Percentiles rank a stretch among this genome's conserved stretches.
Evolutionary conservation across 2,329 filamentous ascomycete species (phyloP).

Genomic region (Ceratocystis cacaofunesta): DNA sequence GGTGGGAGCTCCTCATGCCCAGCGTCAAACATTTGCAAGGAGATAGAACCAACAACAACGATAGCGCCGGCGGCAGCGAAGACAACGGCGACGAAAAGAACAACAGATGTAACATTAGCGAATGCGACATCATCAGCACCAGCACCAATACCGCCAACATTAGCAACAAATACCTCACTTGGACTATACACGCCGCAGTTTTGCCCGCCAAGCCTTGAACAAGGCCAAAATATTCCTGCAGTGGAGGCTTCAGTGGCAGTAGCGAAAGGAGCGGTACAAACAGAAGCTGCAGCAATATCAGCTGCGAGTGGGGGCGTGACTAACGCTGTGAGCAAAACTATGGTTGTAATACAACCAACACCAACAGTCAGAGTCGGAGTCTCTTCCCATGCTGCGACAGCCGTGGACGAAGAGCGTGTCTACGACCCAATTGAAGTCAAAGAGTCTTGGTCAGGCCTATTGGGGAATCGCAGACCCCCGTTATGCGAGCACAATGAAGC

Average conservation of each 20-base stretch:
- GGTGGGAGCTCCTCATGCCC: not conserved
- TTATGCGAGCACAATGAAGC: conserved; percentile 79
- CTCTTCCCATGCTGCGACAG: not conserved
- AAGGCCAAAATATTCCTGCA: no score
- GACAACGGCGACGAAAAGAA: no score
- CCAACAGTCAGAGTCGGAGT: not conserved
- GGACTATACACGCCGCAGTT: no score
- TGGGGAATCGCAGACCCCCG: conserved; percentile 59
- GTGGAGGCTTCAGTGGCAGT: not conserved
- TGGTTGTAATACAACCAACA: not conserved
- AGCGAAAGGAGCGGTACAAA: not conserved
- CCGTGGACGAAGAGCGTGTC: conserved; percentile 21
- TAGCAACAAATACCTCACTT: no score
- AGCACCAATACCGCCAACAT: no score
- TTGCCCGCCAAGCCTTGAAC: no score
- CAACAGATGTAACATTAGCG: no score
- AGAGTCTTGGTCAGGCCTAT: conserved; percentile 73
- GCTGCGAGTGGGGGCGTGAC: not conserved
- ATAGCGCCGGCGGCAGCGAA: not conserved
- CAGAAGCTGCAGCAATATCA: not conserved
- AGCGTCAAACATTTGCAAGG: no score
- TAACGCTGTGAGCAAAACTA: not conserved
- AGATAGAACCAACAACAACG: not conserved
- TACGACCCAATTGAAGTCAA: conserved; percentile 59
- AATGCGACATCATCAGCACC: no score